Base-by-base conservation (phyloP, 768 basidiomycete species). In the Royoungia palumana region DNA sequence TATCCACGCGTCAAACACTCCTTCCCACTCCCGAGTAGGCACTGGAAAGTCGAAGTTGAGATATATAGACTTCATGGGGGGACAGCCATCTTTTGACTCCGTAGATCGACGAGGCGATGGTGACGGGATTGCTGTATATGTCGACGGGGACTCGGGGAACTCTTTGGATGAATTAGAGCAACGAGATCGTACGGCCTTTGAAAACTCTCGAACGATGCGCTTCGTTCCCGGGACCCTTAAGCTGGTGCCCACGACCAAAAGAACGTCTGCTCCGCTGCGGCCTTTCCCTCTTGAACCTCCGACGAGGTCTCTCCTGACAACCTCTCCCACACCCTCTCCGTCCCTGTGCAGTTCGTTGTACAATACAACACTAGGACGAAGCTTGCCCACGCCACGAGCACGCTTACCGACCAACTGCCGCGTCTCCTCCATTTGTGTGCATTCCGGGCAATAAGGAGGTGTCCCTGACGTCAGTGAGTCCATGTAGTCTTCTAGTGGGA, bases 241-340 rank as follows among this genome's bases (percentile, higher is more conserved):
- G 66, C 87, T 92, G 47, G 93, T 95, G 37, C 94, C 94, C 16
- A 90, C 93, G 13, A 96, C 93, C 44, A 96, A 69, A 32, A 96
- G 70, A 38, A 93, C 66, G 69, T 96, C 94, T 8, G 91, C 89
- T 5, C 85, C 81, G 39, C 78, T 79, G 51, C 82, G 74, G 3
- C 83, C 82, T 57, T 82, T 86, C 13, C 83, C 80, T 55, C 80
- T 80, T 3, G 76, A 79, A 8, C 78, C 74, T 8, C 89, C 88
- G 46, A 89, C 74, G 46, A 95, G 70, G 64, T 96, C 94, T 55
- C 78, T 80, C 58, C 82, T 72, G n/a, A 94, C 89, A 19, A 85
- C 77, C 46, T 88, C 82, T 1, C 94, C 94, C 2, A 95, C 90
- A 19, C 82, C 81, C 58, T 94, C 89, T 4, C 90, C 93, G 53